Percentiles rank a stretch among this genome's conserved stretches.
Evolutionary conservation across 1,284 basidiomycete genomes (phyloP).

Genomic region (Agroathelia rolfsii): DNA sequence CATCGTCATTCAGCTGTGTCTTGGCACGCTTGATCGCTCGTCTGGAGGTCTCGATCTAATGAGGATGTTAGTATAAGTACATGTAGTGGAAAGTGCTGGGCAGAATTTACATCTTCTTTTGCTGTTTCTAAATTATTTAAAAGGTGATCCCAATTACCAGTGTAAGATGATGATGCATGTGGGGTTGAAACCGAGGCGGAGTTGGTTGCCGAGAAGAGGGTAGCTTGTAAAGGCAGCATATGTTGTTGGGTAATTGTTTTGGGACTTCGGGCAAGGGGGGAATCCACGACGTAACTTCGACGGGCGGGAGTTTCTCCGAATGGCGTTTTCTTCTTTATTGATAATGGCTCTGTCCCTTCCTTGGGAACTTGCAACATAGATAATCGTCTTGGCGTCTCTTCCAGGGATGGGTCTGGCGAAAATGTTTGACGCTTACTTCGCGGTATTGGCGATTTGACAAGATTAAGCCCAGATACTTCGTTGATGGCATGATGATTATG

Average conservation of each 20-base stretch:
- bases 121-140: too few species aligned
- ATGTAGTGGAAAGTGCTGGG: not conserved
- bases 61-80: constrained; percentile 10
- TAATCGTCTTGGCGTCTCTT: constrained; percentile 41
- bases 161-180: too few species aligned
- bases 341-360: constrained; percentile 55
- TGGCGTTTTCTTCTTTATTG: constrained; percentile 72
- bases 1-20: constrained; percentile 46
- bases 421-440: constrained; percentile 61
- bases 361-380: constrained; percentile 11
- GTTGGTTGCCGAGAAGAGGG: too few species aligned
- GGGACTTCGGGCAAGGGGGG: too few species aligned
- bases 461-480: too few species aligned
- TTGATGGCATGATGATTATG: too few species aligned
- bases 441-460: constrained; percentile 48
- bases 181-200: too few species aligned
- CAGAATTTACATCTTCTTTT: constrained; percentile 51
- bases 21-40: constrained; percentile 62
- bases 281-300: too few species aligned
- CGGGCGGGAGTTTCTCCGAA: too few species aligned
- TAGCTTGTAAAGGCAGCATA: too few species aligned
- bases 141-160: too few species aligned
- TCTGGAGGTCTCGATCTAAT: constrained; percentile 55
- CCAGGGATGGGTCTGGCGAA: constrained; percentile 35
- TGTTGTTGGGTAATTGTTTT: too few species aligned